These are phyloP conservation scores for Balakata baccata DNA, from an alignment of 345 rosid species.

Conservation along the genomic window DNA sequence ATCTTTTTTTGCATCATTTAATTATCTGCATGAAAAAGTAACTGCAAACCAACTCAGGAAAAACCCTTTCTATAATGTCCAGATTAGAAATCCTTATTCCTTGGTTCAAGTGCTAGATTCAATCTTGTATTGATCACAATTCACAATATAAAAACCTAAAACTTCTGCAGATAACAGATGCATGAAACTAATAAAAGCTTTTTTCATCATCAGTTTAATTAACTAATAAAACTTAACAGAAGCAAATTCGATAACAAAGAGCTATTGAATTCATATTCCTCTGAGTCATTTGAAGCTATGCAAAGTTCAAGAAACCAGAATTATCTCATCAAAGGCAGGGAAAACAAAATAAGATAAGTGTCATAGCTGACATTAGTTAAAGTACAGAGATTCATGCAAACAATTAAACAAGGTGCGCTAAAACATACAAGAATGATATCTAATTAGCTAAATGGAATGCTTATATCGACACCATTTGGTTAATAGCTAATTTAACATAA, in stretches of 20 bases:
- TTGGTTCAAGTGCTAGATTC: not conserved
- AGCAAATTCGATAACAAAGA: not conserved
- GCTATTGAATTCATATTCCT: not conserved
- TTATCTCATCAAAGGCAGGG: not conserved
- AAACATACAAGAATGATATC: not conserved
- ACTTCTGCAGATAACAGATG: not conserved
- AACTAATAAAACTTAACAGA: not conserved
- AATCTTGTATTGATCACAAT: not conserved
- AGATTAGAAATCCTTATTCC: not conserved
- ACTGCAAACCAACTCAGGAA: not conserved
- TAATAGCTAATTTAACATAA: not conserved
- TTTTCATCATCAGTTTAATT: not conserved
- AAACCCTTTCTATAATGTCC: not conserved
- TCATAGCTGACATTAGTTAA: not conserved
- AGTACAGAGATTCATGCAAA: not conserved
- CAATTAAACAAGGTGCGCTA: not conserved
- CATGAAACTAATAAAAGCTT: not conserved
- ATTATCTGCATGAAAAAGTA: not conserved
- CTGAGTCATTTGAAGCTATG: not conserved
- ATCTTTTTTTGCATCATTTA: not conserved
- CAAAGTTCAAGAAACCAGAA: not conserved
- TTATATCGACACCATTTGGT: not conserved
- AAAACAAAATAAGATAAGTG: not conserved
- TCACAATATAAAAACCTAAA: not conserved
- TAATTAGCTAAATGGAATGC: not conserved